Conservation (phyloP, 2,329 filamentous ascomycete genomes). For the Amphichorda felina region DNA sequence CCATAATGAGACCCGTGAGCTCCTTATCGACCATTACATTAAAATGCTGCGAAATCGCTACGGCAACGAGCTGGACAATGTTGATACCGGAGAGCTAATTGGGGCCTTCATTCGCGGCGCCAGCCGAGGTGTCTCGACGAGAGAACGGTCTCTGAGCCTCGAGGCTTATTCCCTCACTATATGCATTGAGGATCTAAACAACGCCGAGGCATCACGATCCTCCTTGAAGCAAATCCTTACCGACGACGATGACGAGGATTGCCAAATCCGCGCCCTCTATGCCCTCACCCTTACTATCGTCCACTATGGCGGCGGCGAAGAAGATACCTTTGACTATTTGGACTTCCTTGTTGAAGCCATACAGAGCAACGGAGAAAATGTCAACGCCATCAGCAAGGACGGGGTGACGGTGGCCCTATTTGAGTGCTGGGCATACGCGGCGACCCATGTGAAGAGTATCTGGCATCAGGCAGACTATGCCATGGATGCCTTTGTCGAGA, state of each 20-base stretch:
- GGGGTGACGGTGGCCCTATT: constrained; percentile 63
- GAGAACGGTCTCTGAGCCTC: constrained; percentile 56
- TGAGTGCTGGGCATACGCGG: constrained; percentile 69
- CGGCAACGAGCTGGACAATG: constrained; percentile 27
- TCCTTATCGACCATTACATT: constrained; percentile 19
- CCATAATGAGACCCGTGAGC: constrained; percentile 57
- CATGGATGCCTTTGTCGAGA: constrained; percentile 73
- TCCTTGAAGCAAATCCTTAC: constrained; percentile 21
- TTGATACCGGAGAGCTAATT: constrained; percentile 40
- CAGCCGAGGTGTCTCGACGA: constrained; percentile 53
- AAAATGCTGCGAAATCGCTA: constrained; percentile 41
- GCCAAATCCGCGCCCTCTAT: constrained; percentile 59
- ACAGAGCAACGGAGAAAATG: constrained; percentile 62
- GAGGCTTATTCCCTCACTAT: constrained; percentile 62
- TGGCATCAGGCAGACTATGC: constrained; percentile 58
- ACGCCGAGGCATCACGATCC: constrained; percentile 16
- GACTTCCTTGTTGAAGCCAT: constrained; percentile 67
- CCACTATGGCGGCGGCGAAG: constrained; percentile 61
- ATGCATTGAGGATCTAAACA: constrained; percentile 42
- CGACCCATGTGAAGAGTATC: constrained; percentile 65
- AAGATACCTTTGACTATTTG: constrained; percentile 60
- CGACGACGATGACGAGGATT: constrained; percentile 51
- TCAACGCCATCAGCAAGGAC: constrained; percentile 60
- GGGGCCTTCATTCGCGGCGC: constrained; percentile 62
- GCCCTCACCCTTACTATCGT: constrained; percentile 60